Evolutionary conservation across 176 grass and related monocot genomes (phyloP), one percentile per base, ranked within the genome.

Genomic region (Eleusine coracana): DNA sequence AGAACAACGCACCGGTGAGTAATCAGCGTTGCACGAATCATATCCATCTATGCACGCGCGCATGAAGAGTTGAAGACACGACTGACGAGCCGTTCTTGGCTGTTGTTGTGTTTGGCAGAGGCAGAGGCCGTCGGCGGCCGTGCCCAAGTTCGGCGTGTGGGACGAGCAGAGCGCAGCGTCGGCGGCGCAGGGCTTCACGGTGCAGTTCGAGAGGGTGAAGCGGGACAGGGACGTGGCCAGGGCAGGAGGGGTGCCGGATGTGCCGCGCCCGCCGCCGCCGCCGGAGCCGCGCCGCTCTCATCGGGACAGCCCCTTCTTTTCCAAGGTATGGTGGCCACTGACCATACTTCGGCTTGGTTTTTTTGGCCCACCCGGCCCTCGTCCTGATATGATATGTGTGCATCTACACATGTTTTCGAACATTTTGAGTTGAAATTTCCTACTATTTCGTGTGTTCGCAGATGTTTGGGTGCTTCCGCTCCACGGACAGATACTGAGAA

Each of bases 151-250:
- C 66, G 92, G 92, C 3, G 88, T 73, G 80, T 91, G 92, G 88
- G 92, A 91, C 83, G 92, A 90, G 68, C 66, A 83, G 81, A 83
- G 65, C 65, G 78, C 80, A 0, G 31, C 28, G 16, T 18, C 79
- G 44, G 88, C 66, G 18, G 92, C 42, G 83, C 77, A 84, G 73
- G 90, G 90, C 13, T 94, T 82, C 77, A 94, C 92, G 66, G 87
- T 92, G 87, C 69, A 73, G 88, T 94, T 92, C 85, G 87, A 94
- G 2, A 92, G 85, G 54, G 84, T 92, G 80, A 92, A 94, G 87
- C 74, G 76, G 60, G 66, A 89, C 71, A 50, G 85, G 52, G 84
- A 92, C 11, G 77, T 51, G 78, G 86, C 92, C 17, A 77, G 86
- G 70, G 48, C 71, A 28, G 40, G 78, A 56, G 16, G 52, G 52